phyloP scores from a whole-genome alignment of 192 early-diverging fungal species.

The Anaeromyces robustus region DNA sequence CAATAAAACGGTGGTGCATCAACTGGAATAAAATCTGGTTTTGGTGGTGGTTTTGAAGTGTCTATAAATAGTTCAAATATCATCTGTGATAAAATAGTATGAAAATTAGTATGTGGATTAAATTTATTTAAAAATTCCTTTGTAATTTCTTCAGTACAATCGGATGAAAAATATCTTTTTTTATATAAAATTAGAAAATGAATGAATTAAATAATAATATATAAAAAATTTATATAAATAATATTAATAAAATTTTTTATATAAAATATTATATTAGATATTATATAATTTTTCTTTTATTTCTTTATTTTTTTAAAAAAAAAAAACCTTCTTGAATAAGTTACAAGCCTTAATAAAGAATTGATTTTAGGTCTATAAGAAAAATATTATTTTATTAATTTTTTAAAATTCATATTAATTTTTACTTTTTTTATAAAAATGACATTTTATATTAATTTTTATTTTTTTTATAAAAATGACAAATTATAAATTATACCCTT shows the following conservation, averaged over 20 bases:
- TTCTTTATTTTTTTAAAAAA: too few species aligned
- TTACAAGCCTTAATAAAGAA: not conserved
- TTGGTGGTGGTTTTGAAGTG: not conserved
- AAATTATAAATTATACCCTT: not conserved
- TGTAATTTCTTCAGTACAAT: not conserved
- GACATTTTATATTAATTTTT: too few species aligned
- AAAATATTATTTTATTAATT: too few species aligned
- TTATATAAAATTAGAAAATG: not conserved
- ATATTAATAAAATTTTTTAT: too few species aligned
- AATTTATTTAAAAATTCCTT: not conserved
- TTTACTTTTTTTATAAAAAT: too few species aligned
- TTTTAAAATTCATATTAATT: too few species aligned
- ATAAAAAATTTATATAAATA: too few species aligned
- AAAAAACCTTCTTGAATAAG: not conserved
- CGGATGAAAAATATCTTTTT: not conserved
- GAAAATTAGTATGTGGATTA: not conserved
- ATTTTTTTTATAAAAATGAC: too few species aligned
- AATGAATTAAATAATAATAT: too few species aligned
- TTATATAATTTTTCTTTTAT: too few species aligned
- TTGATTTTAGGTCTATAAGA: not conserved
- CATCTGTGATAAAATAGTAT: not conserved
- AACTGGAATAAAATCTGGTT: not conserved
- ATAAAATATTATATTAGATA: too few species aligned
- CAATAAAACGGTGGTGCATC: not conserved
- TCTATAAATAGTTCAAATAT: not conserved